These are phyloP conservation scores for Trichoderma koningii DNA, from an alignment of 2,329 filamentous ascomycete genomes.

Conservation along the genomic window DNA sequence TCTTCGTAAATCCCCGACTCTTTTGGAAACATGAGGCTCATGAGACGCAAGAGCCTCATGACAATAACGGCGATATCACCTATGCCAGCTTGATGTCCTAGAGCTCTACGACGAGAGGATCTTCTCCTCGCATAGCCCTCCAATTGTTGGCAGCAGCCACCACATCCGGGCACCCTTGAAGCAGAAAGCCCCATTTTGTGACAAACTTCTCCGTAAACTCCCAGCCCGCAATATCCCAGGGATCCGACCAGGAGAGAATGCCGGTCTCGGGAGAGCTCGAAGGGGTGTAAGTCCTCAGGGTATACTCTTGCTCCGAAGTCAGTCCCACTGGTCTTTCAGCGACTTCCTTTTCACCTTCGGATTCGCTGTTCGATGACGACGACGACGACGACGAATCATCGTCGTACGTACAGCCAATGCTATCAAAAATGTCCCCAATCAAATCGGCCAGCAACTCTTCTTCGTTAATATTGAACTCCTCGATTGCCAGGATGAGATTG, in stretches of 20 bases:
- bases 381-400: neutral
- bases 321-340: neutral
- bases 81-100: neutral
- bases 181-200: constrained; percentile 20
- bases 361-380: neutral
- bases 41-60: neutral
- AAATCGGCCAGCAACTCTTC: constrained; percentile 30
- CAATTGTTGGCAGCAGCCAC: constrained; percentile 21
- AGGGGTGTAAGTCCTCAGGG: neutral
- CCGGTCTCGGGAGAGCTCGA: constrained; percentile 22
- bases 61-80: neutral
- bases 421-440: constrained; percentile 25
- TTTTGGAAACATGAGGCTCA: neutral
- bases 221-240: constrained; percentile 29
- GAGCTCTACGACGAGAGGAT: constrained; percentile 24
- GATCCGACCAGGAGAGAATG: constrained; percentile 31
- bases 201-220: constrained; percentile 24
- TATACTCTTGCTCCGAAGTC: neutral
- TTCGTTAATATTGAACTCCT: constrained; percentile 26
- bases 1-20: neutral
- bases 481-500: constrained; percentile 30
- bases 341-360: neutral
- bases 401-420: neutral
- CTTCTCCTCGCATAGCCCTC: constrained; percentile 22
- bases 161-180: constrained; percentile 24